Base-by-base conservation (phyloP, 2,329 filamentous ascomycete species). In the Allantophomopsis lycopodina region DNA sequence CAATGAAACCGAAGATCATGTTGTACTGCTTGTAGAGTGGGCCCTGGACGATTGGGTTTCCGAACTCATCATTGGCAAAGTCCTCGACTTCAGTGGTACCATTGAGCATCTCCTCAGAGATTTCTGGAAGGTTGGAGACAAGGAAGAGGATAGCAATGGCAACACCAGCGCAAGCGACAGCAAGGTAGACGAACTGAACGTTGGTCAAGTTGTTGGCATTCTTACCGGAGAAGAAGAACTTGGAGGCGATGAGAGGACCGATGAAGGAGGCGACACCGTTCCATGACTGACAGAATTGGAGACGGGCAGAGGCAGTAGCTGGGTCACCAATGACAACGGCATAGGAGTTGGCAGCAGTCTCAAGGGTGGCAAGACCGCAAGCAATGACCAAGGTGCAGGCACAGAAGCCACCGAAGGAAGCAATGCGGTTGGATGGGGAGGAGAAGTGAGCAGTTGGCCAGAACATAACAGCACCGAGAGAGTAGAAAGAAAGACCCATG, bases 131-230 rank as follows among this genome's bases (percentile, higher is more conserved):
- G 1, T 73, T 74, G 62, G 77, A 71, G 50, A 79, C 78, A 51
- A 73, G 77, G 55, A 79, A 78, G 50, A 79, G 71, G 7, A 79
- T 60, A 0, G 74, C 82, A 5, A 91, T 66, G 3, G 72, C 63
- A 38, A 77, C 80, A 43, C 82, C 84, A 39, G 85, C 76, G 28
- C 79, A 65, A 0, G 82, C 84, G 42, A 86, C 81, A 44, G 75
- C 80, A 21, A 88, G 69, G 49, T 88, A 88, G 0, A 82, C 83
- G 77, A 79, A 89, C 55, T 89, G 83, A 3, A 88, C 80, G 43
- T 78, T 75, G 45, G 80, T 68, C 5, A 88, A 66, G 1, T 70
- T 70, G 32, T 65, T 57, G 4, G 66, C 53, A 23, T 49, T 56
- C 35, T 50, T 53, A 10, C 80, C 68, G n/a, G 66, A 69, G 60